Evolutionary conservation across 768 basidiomycete species (phyloP).

Genomic region (Lepiota venenata): DNA sequence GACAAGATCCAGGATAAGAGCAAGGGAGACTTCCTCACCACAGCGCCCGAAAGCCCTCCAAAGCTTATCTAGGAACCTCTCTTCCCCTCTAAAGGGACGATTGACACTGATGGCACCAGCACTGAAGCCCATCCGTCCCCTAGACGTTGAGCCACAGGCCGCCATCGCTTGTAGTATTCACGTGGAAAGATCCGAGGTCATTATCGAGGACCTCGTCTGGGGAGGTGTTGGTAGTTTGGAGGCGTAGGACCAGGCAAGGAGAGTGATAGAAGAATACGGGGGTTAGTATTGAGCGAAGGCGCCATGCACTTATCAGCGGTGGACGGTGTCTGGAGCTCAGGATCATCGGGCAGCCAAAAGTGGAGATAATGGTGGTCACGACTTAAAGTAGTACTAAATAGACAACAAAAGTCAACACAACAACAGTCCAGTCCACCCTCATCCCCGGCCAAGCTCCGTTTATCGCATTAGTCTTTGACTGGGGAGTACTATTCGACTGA

Average conservation of each 20-base stretch:
- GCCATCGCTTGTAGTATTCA: conserved; percentile 57
- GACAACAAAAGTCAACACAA: neutral
- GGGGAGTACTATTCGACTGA: too few relatives aligned
- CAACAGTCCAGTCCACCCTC: conserved; percentile 2
- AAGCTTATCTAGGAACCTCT: conserved; percentile 40
- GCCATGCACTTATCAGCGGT: conserved; percentile 48
- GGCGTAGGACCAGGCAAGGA: conserved; percentile 68
- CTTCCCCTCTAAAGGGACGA: conserved; percentile 26
- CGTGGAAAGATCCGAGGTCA: conserved; percentile 57
- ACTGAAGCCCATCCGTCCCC: conserved; percentile 62
- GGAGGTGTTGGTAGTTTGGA: conserved; percentile 46
- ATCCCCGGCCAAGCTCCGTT: neutral
- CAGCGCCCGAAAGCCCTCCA: conserved; percentile 72
- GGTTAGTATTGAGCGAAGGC: conserved; percentile 34
- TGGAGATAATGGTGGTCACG: neutral
- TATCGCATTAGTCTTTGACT: neutral
- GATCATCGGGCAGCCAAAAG: conserved; percentile 3
- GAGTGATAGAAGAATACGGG: conserved; percentile 51
- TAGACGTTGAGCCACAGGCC: conserved; percentile 58
- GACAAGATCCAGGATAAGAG: conserved; percentile 23
- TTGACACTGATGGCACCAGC: conserved; percentile 63
- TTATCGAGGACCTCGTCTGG: conserved; percentile 56
- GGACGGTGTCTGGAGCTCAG: neutral
- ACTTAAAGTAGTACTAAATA: neutral
- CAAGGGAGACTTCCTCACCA: conserved; percentile 23